Conservation (phyloP, 1,284 basidiomycete species). For the Apiotrichum sp. region DNA sequence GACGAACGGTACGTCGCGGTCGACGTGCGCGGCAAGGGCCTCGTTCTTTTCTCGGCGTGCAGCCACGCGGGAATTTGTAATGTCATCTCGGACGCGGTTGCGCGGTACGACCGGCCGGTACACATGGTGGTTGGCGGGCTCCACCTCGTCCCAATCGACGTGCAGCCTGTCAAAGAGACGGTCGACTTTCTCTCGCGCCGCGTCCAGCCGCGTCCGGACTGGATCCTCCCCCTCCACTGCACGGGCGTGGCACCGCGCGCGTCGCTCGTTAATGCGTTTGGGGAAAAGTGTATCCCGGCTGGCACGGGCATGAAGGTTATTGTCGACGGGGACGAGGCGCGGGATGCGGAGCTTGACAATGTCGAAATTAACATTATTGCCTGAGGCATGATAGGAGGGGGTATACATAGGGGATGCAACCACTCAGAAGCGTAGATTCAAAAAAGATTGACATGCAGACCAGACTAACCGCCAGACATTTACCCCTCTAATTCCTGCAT, state of each 20-base stretch:
- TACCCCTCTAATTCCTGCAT: neutral
- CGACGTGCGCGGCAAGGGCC: constrained; percentile 69
- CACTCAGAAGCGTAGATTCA: too few relatives aligned
- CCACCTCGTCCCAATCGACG: constrained; percentile 65
- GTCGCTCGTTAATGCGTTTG: constrained; percentile 60
- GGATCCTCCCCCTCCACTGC: constrained; percentile 75
- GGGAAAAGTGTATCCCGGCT: constrained; percentile 61
- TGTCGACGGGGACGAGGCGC: constrained; percentile 34
- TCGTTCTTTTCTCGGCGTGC: constrained; percentile 76
- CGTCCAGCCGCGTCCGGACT: constrained; percentile 59
- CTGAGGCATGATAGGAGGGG: neutral
- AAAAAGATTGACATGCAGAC: too few relatives aligned
- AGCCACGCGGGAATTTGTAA: constrained; percentile 80
- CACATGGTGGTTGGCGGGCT: constrained; percentile 77
- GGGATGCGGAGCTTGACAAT: constrained; percentile 13
- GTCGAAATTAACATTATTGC: constrained; percentile 4
- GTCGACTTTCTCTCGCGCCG: constrained; percentile 61
- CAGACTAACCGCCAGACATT: neutral
- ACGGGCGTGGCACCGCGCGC: constrained; percentile 67
- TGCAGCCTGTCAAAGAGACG: constrained; percentile 59
- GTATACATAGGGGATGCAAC: too few relatives aligned
- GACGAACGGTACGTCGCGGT: constrained; percentile 72
- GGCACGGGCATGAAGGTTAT: constrained; percentile 64
- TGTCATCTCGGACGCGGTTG: constrained; percentile 62
- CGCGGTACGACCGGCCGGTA: constrained; percentile 59